Percentiles rank a stretch among this genome's conserved stretches.
Conservation (phyloP, 495 filamentous ascomycete genomes). For the Penicillium canariense region DNA sequence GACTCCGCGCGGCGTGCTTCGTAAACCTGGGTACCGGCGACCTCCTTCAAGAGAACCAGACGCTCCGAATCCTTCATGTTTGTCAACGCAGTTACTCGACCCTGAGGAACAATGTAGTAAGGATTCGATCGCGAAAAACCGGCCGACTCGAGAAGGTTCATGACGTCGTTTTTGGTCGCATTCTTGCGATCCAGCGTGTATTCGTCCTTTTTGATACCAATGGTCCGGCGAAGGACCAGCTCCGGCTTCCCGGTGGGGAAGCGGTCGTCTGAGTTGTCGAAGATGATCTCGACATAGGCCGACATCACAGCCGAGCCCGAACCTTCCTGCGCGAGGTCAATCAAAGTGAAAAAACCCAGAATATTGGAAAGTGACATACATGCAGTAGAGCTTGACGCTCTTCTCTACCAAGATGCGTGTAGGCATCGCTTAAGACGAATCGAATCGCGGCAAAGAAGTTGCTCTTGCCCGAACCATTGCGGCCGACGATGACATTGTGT, state of each 20-base stretch:
- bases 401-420: conserved; percentile 92
- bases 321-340: conserved; percentile 63
- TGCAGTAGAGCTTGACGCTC: conserved; percentile 94
- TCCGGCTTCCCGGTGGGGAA: conserved; percentile 94
- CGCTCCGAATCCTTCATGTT: conserved; percentile 97
- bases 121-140: conserved; percentile 97
- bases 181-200: conserved; percentile 96
- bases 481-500: conserved; percentile 98
- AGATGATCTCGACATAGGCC: conserved; percentile 97
- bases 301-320: conserved; percentile 98
- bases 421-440: conserved; percentile 97
- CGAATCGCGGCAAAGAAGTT: conserved; percentile 99
- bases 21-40: conserved; percentile 95
- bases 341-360: background rate
- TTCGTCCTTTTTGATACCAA: conserved; percentile 97
- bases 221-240: conserved; percentile 85
- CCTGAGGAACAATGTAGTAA: conserved; percentile 98
- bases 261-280: conserved; percentile 95
- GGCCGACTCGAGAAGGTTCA: conserved; percentile 92
- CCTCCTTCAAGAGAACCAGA: conserved; percentile 88
- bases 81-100: conserved; percentile 90
- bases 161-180: conserved; percentile 89
- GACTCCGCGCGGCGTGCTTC: conserved; percentile 87
- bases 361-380: conserved; percentile 36
- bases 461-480: conserved; percentile 98